Percentiles rank a stretch among this genome's conserved stretches.
Evolutionary conservation across 1,284 basidiomycete genomes (phyloP).

Genomic region (Hemileia vastatrix): DNA sequence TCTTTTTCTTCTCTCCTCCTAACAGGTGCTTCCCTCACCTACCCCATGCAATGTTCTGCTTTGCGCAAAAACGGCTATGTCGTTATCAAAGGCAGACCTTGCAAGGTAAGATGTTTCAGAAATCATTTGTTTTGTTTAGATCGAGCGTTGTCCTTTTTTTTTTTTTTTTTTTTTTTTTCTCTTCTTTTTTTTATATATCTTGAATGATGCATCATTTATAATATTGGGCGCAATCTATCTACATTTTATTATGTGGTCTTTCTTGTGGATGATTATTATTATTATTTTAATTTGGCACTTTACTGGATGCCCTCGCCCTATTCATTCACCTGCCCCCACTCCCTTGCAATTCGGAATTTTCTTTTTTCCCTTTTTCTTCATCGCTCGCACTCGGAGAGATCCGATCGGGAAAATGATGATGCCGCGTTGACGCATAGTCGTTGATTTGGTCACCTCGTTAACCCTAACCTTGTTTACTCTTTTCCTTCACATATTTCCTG

Average conservation of each 20-base stretch:
- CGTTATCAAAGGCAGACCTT: slow-evolving; percentile 94
- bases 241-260: neutral
- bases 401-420: too few species aligned
- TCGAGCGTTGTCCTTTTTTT: too few species aligned
- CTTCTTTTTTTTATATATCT: neutral
- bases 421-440: too few species aligned
- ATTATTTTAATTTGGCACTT: too few species aligned
- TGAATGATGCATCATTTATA: neutral
- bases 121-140: too few species aligned
- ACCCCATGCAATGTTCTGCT: slow-evolving; percentile 84
- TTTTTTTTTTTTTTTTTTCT: neutral
- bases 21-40: slow-evolving; percentile 21
- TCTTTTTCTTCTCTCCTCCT: neutral
- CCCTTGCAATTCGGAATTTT: too few species aligned
- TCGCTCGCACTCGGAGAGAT: too few species aligned
- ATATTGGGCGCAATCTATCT: neutral
- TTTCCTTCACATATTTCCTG: neutral
- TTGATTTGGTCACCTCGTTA: too few species aligned
- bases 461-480: neutral
- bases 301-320: too few species aligned
- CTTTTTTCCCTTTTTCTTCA: too few species aligned
- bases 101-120: slow-evolving; percentile 55
- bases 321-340: too few species aligned
- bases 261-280: too few species aligned
- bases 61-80: slow-evolving; percentile 86